Conservation (phyloP, 2,329 filamentous ascomycete genomes). For the Fusarium concolor region DNA sequence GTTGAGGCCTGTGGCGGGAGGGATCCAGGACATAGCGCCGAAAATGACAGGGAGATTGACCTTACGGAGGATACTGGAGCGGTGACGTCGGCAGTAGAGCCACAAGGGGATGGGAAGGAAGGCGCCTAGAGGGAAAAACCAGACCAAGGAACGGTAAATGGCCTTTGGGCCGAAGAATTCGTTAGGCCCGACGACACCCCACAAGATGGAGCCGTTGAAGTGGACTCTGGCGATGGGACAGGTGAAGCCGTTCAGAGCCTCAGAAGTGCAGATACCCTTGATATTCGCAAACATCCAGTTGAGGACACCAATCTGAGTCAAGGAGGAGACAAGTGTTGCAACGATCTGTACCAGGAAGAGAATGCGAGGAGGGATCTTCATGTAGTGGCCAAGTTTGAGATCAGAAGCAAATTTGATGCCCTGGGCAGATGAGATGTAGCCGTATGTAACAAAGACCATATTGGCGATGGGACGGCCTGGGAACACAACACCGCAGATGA, state of each 20-base stretch:
- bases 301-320: conserved; percentile 85
- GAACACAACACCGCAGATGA: conserved; percentile 84
- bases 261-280: conserved; percentile 78
- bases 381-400: conserved; percentile 87
- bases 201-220: conserved; percentile 90
- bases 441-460: conserved; percentile 94
- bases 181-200: conserved; percentile 85
- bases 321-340: conserved; percentile 78
- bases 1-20: conserved; percentile 86
- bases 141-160: conserved; percentile 80
- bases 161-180: conserved; percentile 84
- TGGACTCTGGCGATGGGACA: conserved; percentile 89
- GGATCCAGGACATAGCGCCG: conserved; percentile 86
- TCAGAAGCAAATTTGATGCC: conserved; percentile 91
- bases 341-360: conserved; percentile 83
- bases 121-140: conserved; percentile 83
- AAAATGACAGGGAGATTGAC: conserved; percentile 87
- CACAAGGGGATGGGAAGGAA: conserved; percentile 80
- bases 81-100: conserved; percentile 72
- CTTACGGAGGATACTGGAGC: conserved; percentile 74
- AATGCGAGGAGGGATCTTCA: conserved; percentile 86
- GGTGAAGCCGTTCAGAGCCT: conserved; percentile 88
- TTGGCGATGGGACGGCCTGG: conserved; percentile 88
- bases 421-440: conserved; percentile 89
- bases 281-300: conserved; percentile 92